Percentiles rank a stretch among this genome's conserved stretches.
Conservation (phyloP, 208 protist genomes). For the Leishmania lainsoni region DNA sequence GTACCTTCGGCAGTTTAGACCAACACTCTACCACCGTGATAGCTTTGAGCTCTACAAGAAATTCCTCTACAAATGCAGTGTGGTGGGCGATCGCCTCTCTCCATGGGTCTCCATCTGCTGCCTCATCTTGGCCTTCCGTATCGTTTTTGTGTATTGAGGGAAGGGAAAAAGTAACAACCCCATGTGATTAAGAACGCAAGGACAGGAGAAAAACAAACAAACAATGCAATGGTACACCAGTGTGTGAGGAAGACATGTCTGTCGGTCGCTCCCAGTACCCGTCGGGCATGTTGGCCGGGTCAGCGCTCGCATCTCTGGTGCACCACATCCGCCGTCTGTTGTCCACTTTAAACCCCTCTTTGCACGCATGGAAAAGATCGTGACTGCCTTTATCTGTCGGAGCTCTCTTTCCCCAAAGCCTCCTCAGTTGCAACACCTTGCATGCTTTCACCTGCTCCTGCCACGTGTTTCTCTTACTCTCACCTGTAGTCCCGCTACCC, state of each 20-base stretch:
- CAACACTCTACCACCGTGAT: conserved; percentile 88
- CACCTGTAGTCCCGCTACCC: background rate
- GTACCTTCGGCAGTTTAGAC: conserved; percentile 88
- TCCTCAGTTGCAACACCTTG: background rate
- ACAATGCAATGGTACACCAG: background rate
- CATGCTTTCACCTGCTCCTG: background rate
- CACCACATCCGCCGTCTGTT: background rate
- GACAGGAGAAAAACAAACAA: background rate
- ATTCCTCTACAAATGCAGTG: conserved; percentile 92
- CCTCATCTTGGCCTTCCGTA: conserved; percentile 71
- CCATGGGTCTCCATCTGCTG: conserved; percentile 81
- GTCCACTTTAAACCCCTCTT: background rate
- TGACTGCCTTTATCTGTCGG: background rate
- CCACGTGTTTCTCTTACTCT: background rate
- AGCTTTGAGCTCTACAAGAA: conserved; percentile 83
- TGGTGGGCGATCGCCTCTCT: conserved; percentile 90
- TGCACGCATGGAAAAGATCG: background rate
- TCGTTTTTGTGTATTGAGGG: conserved; percentile 79
- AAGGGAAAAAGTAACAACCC: background rate
- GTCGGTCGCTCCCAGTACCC: background rate
- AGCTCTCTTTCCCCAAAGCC: background rate
- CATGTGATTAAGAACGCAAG: background rate
- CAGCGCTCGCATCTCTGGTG: background rate
- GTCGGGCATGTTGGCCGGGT: background rate
- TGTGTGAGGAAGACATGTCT: background rate